phyloP scores from a whole-genome alignment of 1,284 basidiomycete species.

The Trichosporon faecale region DNA sequence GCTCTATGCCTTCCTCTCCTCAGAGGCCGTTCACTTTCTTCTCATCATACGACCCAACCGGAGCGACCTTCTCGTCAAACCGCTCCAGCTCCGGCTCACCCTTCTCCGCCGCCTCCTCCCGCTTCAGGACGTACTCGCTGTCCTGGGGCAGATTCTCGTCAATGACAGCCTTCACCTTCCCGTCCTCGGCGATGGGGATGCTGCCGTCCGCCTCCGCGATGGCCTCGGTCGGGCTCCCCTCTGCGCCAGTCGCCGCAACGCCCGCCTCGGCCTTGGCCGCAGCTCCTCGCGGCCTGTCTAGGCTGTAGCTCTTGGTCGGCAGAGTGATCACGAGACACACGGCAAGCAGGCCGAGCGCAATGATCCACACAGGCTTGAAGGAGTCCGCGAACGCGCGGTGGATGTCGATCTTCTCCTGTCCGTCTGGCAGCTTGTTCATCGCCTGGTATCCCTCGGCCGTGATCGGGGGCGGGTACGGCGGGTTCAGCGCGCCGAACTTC shows the following conservation, averaged over 20 bases:
- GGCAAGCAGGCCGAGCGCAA: slow-evolving; percentile 9
- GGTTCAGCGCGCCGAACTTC: slow-evolving; percentile 39
- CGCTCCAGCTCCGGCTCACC: not conserved
- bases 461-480: slow-evolving; percentile 27
- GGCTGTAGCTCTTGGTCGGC: slow-evolving; percentile 21
- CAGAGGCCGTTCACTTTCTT: not conserved
- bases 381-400: slow-evolving; percentile 44
- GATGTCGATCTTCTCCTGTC: slow-evolving; percentile 26
- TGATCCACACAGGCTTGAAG: slow-evolving; percentile 29
- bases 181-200: not conserved
- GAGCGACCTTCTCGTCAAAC: not conserved
- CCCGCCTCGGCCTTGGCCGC: not conserved
- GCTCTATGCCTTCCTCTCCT: not conserved
- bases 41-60: not conserved
- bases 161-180: not conserved
- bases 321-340: slow-evolving; percentile 19
- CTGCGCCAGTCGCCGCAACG: not conserved
- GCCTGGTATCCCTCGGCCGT: slow-evolving; percentile 36
- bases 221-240: not conserved
- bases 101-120: slow-evolving; percentile 19
- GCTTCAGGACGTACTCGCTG: slow-evolving; percentile 20
- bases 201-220: slow-evolving; percentile 12
- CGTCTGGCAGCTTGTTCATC: slow-evolving; percentile 40
- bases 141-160: not conserved
- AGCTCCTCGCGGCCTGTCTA: not conserved